These are phyloP conservation scores for Gossypium schwendimanii DNA, from an alignment of 441 rosid species.

Conservation along the genomic window DNA sequence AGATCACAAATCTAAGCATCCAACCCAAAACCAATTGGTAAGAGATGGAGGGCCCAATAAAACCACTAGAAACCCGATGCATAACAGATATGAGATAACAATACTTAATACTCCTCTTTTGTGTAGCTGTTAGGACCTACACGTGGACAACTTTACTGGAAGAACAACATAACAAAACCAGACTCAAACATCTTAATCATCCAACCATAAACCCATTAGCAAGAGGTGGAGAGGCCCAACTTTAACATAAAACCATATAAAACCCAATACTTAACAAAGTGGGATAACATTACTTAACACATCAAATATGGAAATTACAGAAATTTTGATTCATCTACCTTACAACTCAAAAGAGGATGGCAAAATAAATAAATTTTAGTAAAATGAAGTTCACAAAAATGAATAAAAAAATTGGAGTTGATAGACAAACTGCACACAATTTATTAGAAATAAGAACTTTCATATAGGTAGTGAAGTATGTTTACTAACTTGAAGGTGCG, in stretches of 20 bases:
- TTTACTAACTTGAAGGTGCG: conserved; percentile 92
- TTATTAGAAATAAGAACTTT: conserved; percentile 1
- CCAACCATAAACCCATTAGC: background rate
- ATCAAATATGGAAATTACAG: background rate
- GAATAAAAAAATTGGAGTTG: background rate
- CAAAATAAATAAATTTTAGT: background rate
- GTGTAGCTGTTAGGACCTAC: background rate
- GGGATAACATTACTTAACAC: background rate
- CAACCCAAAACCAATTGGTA: background rate
- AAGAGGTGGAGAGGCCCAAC: background rate
- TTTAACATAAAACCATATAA: background rate
- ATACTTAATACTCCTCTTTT: background rate
- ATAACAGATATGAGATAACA: background rate
- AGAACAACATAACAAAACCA: conserved; percentile 3
- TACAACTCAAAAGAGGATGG: background rate
- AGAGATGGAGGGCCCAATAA: background rate
- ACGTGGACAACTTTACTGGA: background rate
- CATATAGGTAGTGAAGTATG: conserved; percentile 17
- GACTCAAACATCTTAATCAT: background rate
- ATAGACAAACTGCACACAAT: background rate
- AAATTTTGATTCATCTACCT: background rate
- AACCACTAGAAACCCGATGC: background rate
- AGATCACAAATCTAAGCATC: background rate
- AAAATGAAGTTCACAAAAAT: background rate
- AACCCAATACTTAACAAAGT: background rate